Base-by-base conservation (phyloP, 768 basidiomycete species). In the Suillus weaverae region DNA sequence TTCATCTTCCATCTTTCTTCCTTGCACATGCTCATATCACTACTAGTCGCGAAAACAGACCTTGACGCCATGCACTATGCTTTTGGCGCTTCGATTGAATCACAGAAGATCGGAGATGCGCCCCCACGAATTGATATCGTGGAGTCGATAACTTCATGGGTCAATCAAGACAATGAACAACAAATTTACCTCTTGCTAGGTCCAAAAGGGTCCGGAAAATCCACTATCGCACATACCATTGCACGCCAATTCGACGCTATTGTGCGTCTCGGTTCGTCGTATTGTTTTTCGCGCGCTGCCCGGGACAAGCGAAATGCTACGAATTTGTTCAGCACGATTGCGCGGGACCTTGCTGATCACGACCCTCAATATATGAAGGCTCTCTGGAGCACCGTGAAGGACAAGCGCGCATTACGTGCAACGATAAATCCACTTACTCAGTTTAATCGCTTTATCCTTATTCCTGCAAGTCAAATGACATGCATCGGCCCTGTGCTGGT, bases 251-350 rank as follows among this genome's bases (percentile, higher is more conserved):
- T 75, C 33, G 69, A 74, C 13, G 63, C 64, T 13, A 67, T 75
- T 48, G 20, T 64, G 36, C 70, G 77, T 32, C 64, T 78, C 2
- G 77, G 77, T 20, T 76, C 77, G 30, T 74, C 74, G 6, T 73
- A 71, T 22, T 79, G 71, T 61, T 74, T 79, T 63, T 63, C 69
- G 22, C 68, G 64, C 2, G 64, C 61, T 6, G 64, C 61, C 14
- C 44, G 69, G 13, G 64, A 62, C 39, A 68, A 36, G 51, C 14
- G 70, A 46, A 67, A 74, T 41, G 66, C 71, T 38, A 62, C 66
- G 64, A 68, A 73, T 60, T 46, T 78, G 43, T 76, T 78, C 67
- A 72, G 71, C 35, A 79, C 77, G n/a, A 72, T 78, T 8, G 76
- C 77, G 5, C 64, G 65, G 11, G 69, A 78, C 39, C 70, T 78